Evolutionary conservation across 768 basidiomycete genomes (phyloP), one percentile per base, ranked within the genome.

Genomic region (Cystobasidium onofrii): DNA sequence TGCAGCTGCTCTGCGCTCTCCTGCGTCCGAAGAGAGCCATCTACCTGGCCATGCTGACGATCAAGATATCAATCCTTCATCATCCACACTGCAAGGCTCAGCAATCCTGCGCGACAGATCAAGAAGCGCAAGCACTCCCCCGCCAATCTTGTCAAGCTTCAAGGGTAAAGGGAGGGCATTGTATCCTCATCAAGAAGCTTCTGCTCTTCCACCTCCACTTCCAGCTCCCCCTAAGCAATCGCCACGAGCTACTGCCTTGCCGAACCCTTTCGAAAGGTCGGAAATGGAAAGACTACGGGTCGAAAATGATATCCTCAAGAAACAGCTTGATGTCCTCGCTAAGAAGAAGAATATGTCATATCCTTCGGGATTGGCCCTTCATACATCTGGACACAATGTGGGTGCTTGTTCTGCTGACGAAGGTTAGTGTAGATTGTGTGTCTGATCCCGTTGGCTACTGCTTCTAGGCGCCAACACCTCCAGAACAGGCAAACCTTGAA

Each of bases 291-390:
- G 60, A 61, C 36, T 61, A 61, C 60, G 17, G 18, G 60, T 64
- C 15, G 63, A 64, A 43, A 64, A 64, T 23, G 63, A 36, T 27
- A 34, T 39, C 9, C 41, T 64, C 33, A 64, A 43, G 41, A 64
- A 41, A 41, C 63, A 64, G 39, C 34, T 43, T 39, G 12, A 41
- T 43, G 27, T 64, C 3, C 63, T 64, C n/a, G 63, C 34, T 31
- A 64, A 41, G 43, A 41, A 43, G 46, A 50, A 20, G 46, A 50
- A 50, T 50, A 3, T 12, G 10, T 50, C 46, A 20, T n/a, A 20
- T 50, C 3, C 46, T n/a, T n/a, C 46, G 46, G 46, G 46, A n/a
- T 50, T n/a, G n/a, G 46, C 15, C 3, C 18, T 50, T 3, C 20
- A 3, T 20, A 3, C 46, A 20, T 12, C 4, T 61, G 36, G 12